These are phyloP conservation scores for Cyclostephanos tholiformis DNA, from an alignment of 108 stramenopile species.

Conservation along the genomic window DNA sequence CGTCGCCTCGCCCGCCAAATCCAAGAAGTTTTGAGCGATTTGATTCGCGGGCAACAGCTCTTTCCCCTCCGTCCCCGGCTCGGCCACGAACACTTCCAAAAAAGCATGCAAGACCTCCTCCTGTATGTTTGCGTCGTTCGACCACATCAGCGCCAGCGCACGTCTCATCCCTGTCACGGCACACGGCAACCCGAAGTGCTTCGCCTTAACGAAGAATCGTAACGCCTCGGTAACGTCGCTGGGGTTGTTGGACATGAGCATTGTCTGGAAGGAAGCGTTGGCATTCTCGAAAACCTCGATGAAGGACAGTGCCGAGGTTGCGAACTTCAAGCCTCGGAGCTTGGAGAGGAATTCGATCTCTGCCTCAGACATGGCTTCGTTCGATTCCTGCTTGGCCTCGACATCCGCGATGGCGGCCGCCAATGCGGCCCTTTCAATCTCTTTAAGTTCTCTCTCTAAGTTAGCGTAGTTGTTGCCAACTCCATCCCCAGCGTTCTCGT, in stretches of 20 bases:
- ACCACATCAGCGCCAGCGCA: constrained; percentile 93
- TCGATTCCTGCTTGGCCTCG: constrained; percentile 30
- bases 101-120: constrained; percentile 91
- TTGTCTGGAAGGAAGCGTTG: constrained; percentile 66
- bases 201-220: constrained; percentile 88
- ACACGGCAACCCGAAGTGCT: constrained; percentile 92
- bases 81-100: constrained; percentile 88
- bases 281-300: constrained; percentile 82
- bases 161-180: constrained; percentile 91
- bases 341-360: constrained; percentile 65
- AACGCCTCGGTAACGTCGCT: constrained; percentile 92
- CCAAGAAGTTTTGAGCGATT: constrained; percentile 88
- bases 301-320: constrained; percentile 80
- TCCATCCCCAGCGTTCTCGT: constrained; percentile 12
- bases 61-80: constrained; percentile 80
- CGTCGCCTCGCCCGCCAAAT: constrained; percentile 72
- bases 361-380: constrained; percentile 46
- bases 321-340: constrained; percentile 74
- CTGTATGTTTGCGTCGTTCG: constrained; percentile 77
- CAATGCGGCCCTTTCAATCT: constrained; percentile 71
- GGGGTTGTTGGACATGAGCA: constrained; percentile 82
- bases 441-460: constrained; percentile 35
- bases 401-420: constrained; percentile 76
- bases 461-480: constrained; percentile 37
- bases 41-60: constrained; percentile 71